Evolutionary conservation across 352 stramenopile species (phyloP).

Genomic region (Phytophthora agathidicida): DNA sequence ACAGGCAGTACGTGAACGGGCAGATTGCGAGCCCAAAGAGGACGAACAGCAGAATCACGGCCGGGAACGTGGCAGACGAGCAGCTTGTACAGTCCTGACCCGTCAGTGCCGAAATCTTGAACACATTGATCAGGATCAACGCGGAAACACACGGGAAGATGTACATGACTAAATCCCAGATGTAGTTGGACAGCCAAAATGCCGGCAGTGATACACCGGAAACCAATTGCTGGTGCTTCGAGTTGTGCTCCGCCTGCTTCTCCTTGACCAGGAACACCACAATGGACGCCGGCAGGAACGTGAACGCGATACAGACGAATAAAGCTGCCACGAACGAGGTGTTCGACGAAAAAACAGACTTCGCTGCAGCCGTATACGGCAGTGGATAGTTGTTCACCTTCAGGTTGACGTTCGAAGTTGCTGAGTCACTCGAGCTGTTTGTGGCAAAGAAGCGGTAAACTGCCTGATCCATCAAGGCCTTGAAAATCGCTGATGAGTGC

Average conservation of each 20-base stretch:
- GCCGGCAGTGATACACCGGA: slow-evolving; percentile 90
- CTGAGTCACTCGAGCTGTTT: slow-evolving; percentile 20
- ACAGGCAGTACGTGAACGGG: slow-evolving; percentile 61
- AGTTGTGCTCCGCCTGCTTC: slow-evolving; percentile 85
- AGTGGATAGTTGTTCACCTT: slow-evolving; percentile 55
- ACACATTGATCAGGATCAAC: slow-evolving; percentile 44
- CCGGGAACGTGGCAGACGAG: slow-evolving; percentile 38
- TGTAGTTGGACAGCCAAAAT: slow-evolving; percentile 96
- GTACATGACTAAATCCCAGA: slow-evolving; percentile 94
- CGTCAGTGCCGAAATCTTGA: slow-evolving; percentile 45
- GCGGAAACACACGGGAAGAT: slow-evolving; percentile 59
- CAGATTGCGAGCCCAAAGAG: slow-evolving; percentile 56
- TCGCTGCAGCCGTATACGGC: slow-evolving; percentile 40
- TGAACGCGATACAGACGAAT: slow-evolving; percentile 90
- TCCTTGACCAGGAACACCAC: slow-evolving; percentile 97
- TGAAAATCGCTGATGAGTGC: slow-evolving; percentile 53
- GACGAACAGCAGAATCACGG: slow-evolving; percentile 56
- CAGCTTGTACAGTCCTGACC: slow-evolving; percentile 52
- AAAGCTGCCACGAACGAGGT: slow-evolving; percentile 66
- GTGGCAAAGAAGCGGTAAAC: slow-evolving; percentile 53
- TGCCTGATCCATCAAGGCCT: slow-evolving; percentile 54
- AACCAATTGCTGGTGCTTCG: slow-evolving; percentile 96
- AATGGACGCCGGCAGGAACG: slow-evolving; percentile 90
- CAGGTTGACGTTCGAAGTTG: slow-evolving; percentile 22
- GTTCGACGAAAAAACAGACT: slow-evolving; percentile 42